phyloP scores from a whole-genome alignment of 2,329 filamentous ascomycete genomes.

The Fusarium nelsonii region DNA sequence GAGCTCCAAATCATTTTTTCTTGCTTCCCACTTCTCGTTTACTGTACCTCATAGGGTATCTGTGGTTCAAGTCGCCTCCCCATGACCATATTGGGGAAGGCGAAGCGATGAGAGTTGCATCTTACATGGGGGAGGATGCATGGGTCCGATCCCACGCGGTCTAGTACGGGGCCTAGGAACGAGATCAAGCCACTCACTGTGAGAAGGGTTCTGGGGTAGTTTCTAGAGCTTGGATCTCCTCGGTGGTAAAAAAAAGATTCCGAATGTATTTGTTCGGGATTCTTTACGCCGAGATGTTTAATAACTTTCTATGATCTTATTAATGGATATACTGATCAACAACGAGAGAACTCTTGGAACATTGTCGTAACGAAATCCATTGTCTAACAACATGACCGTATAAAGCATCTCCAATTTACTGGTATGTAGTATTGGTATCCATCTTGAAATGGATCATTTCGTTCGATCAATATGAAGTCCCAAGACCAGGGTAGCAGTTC shows the following conservation, averaged over 20 bases:
- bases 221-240: conserved; percentile 7
- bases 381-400: too few relatives aligned
- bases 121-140: not conserved
- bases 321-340: not conserved
- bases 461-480: not conserved
- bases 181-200: not conserved
- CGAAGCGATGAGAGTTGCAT: conserved; percentile 16
- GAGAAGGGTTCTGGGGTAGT: conserved; percentile 8
- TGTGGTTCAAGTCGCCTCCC: conserved; percentile 11
- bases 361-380: too few relatives aligned
- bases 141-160: not conserved
- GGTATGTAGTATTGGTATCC: not conserved
- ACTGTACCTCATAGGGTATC: conserved; percentile 1
- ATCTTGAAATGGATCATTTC: not conserved
- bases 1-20: conserved; percentile 15
- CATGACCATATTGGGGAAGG: conserved; percentile 21
- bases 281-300: not conserved
- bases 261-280: not conserved
- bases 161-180: not conserved
- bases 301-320: not conserved
- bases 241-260: not conserved
- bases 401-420: too few relatives aligned
- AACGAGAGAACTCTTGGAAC: not conserved
- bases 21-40: not conserved
- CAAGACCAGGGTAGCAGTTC: not conserved